phyloP scores from a whole-genome alignment of 768 basidiomycete species.

The Boletus insuetus region DNA sequence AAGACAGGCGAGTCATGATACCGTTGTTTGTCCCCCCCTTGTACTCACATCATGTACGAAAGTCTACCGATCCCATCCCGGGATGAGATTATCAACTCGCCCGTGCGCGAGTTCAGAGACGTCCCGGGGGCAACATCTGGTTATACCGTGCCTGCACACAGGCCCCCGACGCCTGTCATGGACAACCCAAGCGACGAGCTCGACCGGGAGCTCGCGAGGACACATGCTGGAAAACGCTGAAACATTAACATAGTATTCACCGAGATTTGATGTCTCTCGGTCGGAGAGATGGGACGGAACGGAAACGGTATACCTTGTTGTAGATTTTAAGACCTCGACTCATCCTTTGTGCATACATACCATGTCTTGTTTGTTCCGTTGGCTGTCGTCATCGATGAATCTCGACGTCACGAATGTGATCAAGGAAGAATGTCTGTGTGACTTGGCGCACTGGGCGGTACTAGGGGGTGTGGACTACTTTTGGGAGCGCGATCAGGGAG shows the following conservation, averaged over 20 bases:
- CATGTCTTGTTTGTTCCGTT: too few relatives aligned
- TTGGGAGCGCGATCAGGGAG: too few relatives aligned
- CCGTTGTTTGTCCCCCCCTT: neutral
- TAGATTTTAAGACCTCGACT: too few relatives aligned
- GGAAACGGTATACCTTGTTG: neutral
- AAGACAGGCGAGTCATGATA: conserved; percentile 58
- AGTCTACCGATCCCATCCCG: conserved; percentile 79
- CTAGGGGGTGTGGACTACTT: too few relatives aligned
- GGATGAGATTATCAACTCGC: conserved; percentile 79
- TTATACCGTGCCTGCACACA: conserved; percentile 49
- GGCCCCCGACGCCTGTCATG: conserved; percentile 67
- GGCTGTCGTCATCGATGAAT: too few relatives aligned
- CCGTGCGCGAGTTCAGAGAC: conserved; percentile 58
- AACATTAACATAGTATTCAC: neutral
- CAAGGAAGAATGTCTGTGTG: too few relatives aligned
- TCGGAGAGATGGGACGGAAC: neutral
- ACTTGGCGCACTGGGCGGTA: too few relatives aligned
- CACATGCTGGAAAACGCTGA: conserved; percentile 46
- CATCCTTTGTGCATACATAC: too few relatives aligned
- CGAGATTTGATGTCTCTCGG: neutral
- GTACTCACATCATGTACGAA: neutral
- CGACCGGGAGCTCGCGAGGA: conserved; percentile 80
- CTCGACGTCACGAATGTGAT: too few relatives aligned
- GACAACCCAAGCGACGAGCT: conserved; percentile 85
- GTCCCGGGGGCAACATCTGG: conserved; percentile 69